phyloP scores from a whole-genome alignment of 208 protist genomes.

The Herpetomonas samuelpessoai region DNA sequence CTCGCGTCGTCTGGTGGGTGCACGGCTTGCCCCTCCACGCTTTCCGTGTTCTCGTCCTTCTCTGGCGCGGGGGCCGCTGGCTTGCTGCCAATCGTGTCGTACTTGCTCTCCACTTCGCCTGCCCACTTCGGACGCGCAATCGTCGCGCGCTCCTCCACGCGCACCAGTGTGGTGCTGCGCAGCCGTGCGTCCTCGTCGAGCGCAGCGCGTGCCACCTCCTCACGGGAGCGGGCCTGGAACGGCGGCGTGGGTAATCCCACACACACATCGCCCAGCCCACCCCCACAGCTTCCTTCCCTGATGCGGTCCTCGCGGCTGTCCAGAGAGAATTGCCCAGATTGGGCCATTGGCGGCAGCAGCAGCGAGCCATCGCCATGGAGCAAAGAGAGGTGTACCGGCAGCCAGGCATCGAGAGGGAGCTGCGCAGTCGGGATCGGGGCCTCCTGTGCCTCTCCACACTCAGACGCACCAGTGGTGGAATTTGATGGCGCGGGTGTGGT shows the following conservation, averaged over 20 bases:
- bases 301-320: too few species aligned
- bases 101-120: constrained; percentile 4
- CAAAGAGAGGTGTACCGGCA: not conserved
- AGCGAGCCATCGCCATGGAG: too few species aligned
- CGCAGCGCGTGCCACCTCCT: constrained; percentile 18
- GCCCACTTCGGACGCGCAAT: constrained; percentile 13
- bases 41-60: not conserved
- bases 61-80: not conserved
- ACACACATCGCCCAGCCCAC: not conserved
- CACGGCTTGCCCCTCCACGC: too few species aligned
- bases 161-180: constrained; percentile 1
- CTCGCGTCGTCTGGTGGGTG: not conserved
- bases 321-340: too few species aligned
- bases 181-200: constrained; percentile 9
- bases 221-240: constrained; percentile 21
- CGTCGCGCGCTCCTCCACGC: constrained; percentile 19
- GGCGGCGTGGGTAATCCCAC: constrained; percentile 11
- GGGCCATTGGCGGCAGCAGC: not conserved
- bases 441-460: not conserved
- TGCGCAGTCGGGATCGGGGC: not conserved
- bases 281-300: too few species aligned
- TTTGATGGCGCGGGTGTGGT: too few species aligned
- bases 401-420: not conserved
- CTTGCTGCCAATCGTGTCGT: not conserved
- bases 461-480: too few species aligned